A percentile compares a stretch with the other conserved stretches of the same genome.
phyloP scores from a whole-genome alignment of 106 monocot genomes.

The Phalaenopsis equestris region DNA sequence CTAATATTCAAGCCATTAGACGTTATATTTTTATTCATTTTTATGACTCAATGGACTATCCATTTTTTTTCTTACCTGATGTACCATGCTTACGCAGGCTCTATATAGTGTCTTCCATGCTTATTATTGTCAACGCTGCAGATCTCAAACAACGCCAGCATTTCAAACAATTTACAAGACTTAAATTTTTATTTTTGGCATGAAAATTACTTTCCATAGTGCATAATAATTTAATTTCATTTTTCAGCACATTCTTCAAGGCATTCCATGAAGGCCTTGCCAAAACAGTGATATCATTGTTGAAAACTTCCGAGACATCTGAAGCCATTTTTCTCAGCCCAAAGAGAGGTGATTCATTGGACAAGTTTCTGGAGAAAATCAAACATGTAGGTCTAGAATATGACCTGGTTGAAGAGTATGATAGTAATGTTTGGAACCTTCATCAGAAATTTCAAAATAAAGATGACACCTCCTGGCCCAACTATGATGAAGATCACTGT shows the following conservation, averaged over 20 bases:
- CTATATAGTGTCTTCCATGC: too few relatives aligned
- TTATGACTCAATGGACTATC: too few relatives aligned
- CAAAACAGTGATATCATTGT: constrained; percentile 42
- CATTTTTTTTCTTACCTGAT: too few relatives aligned
- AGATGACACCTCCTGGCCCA: constrained; percentile 55
- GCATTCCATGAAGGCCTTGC: constrained; percentile 83
- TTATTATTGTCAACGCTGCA: too few relatives aligned
- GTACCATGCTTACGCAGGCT: too few relatives aligned
- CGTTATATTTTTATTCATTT: too few relatives aligned
- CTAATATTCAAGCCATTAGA: too few relatives aligned
- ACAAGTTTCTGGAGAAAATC: constrained; percentile 53
- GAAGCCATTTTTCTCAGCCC: constrained; percentile 80
- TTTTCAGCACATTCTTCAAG: constrained; percentile 89
- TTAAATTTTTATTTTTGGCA: neutral
- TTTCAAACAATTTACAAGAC: neutral
- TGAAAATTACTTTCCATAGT: neutral
- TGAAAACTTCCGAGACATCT: constrained; percentile 56
- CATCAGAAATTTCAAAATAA: constrained; percentile 55
- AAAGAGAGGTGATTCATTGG: constrained; percentile 81
- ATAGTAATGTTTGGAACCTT: constrained; percentile 49
- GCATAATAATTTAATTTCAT: neutral
- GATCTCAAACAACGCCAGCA: neutral
- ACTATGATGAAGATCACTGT: constrained; percentile 77
- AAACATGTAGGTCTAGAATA: constrained; percentile 43
- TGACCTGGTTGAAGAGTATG: constrained; percentile 73